Evolutionary conservation across 371 early-diverging fungal species (phyloP).

Genomic region (Blastocladiella emersonii): DNA sequence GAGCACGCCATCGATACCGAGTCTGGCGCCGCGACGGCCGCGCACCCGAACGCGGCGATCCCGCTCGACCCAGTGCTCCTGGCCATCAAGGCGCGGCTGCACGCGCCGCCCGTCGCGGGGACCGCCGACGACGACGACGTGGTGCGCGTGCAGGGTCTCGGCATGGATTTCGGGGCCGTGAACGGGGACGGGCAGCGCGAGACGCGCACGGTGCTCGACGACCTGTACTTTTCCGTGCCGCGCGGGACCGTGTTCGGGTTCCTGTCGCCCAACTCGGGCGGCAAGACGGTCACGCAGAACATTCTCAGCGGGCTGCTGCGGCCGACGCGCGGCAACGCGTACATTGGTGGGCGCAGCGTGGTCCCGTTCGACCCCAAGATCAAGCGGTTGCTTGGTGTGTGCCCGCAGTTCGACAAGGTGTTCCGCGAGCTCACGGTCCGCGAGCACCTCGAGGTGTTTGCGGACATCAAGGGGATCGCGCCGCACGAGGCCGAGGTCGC

Average conservation of each 20-base stretch:
- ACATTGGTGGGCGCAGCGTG: not conserved
- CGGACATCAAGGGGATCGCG: slow-evolving; percentile 22
- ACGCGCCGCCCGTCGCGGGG: slow-evolving; percentile 9
- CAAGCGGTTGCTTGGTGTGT: slow-evolving; percentile 5
- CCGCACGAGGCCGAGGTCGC: slow-evolving; percentile 8
- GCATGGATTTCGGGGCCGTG: slow-evolving; percentile 10
- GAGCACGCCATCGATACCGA: not conserved
- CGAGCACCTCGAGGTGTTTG: slow-evolving; percentile 45
- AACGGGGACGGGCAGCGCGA: no score
- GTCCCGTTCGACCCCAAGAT: slow-evolving; percentile 5
- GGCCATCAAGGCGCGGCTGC: slow-evolving; percentile 16
- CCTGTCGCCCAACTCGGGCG: not conserved
- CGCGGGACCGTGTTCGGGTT: not conserved
- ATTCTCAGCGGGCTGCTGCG: not conserved
- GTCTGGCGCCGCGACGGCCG: not conserved
- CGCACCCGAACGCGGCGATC: slow-evolving; percentile 1
- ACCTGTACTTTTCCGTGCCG: not conserved
- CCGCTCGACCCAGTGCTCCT: slow-evolving; percentile 9
- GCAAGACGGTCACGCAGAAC: slow-evolving; percentile 11
- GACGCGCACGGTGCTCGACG: not conserved
- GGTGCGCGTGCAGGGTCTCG: slow-evolving; percentile 18
- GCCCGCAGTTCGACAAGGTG: slow-evolving; percentile 35
- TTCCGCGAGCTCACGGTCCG: slow-evolving; percentile 42
- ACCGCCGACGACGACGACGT: slow-evolving; percentile 17
- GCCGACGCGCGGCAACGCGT: not conserved